Evolutionary conservation across 2,329 filamentous ascomycete genomes (phyloP), one percentile per base, ranked within the genome.

Genomic region (Fusarium sp.): DNA sequence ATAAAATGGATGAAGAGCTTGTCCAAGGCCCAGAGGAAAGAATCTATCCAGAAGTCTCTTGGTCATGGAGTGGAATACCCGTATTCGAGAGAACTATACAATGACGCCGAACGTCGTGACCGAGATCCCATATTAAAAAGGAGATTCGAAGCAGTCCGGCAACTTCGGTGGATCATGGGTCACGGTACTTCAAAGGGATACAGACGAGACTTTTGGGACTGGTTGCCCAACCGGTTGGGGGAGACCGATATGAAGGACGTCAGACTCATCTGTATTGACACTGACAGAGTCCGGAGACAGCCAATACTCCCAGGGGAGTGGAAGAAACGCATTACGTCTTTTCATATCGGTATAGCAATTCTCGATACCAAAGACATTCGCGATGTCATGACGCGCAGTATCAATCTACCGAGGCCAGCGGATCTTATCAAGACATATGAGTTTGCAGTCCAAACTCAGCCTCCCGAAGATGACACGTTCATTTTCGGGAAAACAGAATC

Each of bases 261-360:
- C 37, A 69, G 53, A n/a, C 42, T 68, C 37, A 58, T 66, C 21
- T 55, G 41, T 3, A 5, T 68, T 7, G 65, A 68, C n/a, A 40
- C 48, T 13, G 64, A 68, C 32, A 37, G 21, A 8, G 25, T 30
- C 13, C 21, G 11, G 18, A 46, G 34, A 12, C 12, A 40, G 18
- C 20, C 46, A 6, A 18, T 16, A 14, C 23, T 18, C 3, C 6
- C 20, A n/a, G 41, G 34, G 3, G 47, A 45, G 20, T 25, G 20
- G 27, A 55, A 42, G 43, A 48, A 5, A 21, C 41, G 42, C 18
- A 34, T 42, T 34, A 42, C 16, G 16, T 64, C 62, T 16, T 40
- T 66, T 21, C 66, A 68, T 18, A 10, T 69, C 10, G 66, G 66
- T 16, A 21, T 69, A 30, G 63, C 66, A 21, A 55, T 70, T 20